Conservation (phyloP, 2,329 filamentous ascomycete genomes). For the Helminthosporium solani region DNA sequence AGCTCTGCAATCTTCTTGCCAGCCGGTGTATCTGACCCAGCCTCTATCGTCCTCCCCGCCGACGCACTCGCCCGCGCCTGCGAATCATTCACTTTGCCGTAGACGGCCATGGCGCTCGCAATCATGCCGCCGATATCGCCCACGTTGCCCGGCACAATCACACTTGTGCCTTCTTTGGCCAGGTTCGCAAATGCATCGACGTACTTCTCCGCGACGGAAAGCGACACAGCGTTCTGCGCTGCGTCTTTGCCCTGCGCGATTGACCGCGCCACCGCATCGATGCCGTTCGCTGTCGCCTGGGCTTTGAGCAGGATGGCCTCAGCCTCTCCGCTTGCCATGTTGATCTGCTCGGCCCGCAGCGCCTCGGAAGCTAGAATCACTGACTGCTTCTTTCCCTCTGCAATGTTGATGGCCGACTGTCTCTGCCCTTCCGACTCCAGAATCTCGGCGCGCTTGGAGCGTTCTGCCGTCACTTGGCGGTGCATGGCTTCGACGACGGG, state of each 20-base stretch:
- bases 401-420: slow-evolving; percentile 97
- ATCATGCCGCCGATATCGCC: slow-evolving; percentile 97
- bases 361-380: slow-evolving; percentile 96
- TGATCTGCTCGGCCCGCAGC: slow-evolving; percentile 85
- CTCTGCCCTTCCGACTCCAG: slow-evolving; percentile 95
- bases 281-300: slow-evolving; percentile 79
- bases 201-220: slow-evolving; percentile 95
- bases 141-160: slow-evolving; percentile 95
- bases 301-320: slow-evolving; percentile 89
- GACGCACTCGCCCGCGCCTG: slow-evolving; percentile 74
- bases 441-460: slow-evolving; percentile 96
- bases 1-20: slow-evolving; percentile 35
- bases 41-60: slow-evolving; percentile 50
- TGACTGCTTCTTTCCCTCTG: slow-evolving; percentile 94
- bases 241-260: slow-evolving; percentile 72
- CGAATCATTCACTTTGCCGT: slow-evolving; percentile 84
- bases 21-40: slow-evolving; percentile 20
- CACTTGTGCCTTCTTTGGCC: slow-evolving; percentile 91
- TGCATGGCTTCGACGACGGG: slow-evolving; percentile 98
- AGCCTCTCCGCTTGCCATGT: slow-evolving; percentile 86
- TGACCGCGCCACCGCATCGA: slow-evolving; percentile 77
- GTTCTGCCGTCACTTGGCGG: slow-evolving; percentile 93
- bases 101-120: slow-evolving; percentile 90
- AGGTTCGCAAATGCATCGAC: slow-evolving; percentile 91
- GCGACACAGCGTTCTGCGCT: slow-evolving; percentile 79